These are phyloP conservation scores for Tetrapisispora fleetii DNA, from an alignment of 805 yeast genomes.

Conservation along the genomic window DNA sequence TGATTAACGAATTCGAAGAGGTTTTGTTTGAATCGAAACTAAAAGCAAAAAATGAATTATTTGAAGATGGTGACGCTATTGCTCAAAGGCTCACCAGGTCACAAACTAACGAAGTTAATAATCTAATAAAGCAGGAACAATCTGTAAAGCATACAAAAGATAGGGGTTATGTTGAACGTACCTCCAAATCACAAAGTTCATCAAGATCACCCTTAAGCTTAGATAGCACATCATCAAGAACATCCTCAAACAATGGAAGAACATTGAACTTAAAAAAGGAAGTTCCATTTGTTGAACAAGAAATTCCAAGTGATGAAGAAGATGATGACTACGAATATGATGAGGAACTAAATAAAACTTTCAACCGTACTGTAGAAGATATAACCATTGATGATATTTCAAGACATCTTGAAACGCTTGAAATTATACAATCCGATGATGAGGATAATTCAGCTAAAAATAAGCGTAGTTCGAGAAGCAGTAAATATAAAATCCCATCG, in stretches of 20 bases:
- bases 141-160: background rate
- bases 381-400: conserved; percentile 32
- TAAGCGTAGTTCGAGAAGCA: background rate
- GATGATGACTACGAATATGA: conserved; percentile 30
- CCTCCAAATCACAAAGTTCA: background rate
- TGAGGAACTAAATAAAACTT: conserved; percentile 29
- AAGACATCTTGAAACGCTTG: conserved; percentile 29
- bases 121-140: conserved; percentile 3
- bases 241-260: conserved; percentile 3
- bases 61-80: background rate
- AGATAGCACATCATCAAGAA: too few species aligned
- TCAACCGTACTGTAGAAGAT: conserved; percentile 31
- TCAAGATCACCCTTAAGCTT: too few species aligned
- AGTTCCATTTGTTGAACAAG: conserved; percentile 24
- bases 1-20: conserved; percentile 41
- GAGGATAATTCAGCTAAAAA: conserved; percentile 3
- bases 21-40: conserved; percentile 14
- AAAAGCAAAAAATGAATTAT: background rate
- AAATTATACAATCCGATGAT: conserved; percentile 17
- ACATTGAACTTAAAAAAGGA: conserved; percentile 8
- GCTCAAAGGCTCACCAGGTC: conserved; percentile 22
- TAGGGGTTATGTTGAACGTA: background rate
- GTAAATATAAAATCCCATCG: conserved; percentile 22
- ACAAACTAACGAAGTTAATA: conserved; percentile 6
- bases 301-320: conserved; percentile 26